phyloP scores from a whole-genome alignment of 2,329 filamentous ascomycete species.

The Aurifilum marmelostoma region DNA sequence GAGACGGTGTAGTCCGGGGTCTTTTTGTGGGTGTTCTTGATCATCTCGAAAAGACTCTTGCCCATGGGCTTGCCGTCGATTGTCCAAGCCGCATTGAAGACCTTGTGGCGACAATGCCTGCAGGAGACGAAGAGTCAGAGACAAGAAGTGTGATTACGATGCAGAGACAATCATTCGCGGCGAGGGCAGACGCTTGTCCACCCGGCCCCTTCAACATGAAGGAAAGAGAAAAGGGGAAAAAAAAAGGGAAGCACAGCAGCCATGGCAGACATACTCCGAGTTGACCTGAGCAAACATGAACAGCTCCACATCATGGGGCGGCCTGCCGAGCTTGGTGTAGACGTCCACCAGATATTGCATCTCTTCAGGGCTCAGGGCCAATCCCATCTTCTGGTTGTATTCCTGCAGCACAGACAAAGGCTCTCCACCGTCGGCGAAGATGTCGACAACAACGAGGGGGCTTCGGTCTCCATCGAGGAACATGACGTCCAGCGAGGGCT shows the following conservation, averaged over 20 bases:
- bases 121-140: conserved; percentile 64
- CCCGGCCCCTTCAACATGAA: not conserved
- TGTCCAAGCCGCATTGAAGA: conserved; percentile 96
- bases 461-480: conserved; percentile 70
- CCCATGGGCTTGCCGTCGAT: conserved; percentile 84
- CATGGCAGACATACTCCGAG: conserved; percentile 70
- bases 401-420: conserved; percentile 75
- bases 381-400: conserved; percentile 81
- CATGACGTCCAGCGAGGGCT: conserved; percentile 74
- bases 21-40: conserved; percentile 88
- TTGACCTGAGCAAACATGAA: conserved; percentile 99
- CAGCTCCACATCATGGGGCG: conserved; percentile 87
- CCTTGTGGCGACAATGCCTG: conserved; percentile 58
- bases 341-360: conserved; percentile 93
- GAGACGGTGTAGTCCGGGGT: conserved; percentile 84
- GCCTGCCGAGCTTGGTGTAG: conserved; percentile 67
- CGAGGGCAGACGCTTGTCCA: conserved; percentile 25
- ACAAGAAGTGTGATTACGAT: conserved; percentile 72
- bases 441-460: conserved; percentile 74
- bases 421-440: conserved; percentile 66
- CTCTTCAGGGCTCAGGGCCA: conserved; percentile 85
- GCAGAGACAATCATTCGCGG: conserved; percentile 55
- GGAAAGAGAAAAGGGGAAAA: not conserved
- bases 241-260: conserved; percentile 18
- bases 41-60: conserved; percentile 91